Conservation (phyloP, 805 yeast genomes). For the Metschnikowia picachoensis region DNA sequence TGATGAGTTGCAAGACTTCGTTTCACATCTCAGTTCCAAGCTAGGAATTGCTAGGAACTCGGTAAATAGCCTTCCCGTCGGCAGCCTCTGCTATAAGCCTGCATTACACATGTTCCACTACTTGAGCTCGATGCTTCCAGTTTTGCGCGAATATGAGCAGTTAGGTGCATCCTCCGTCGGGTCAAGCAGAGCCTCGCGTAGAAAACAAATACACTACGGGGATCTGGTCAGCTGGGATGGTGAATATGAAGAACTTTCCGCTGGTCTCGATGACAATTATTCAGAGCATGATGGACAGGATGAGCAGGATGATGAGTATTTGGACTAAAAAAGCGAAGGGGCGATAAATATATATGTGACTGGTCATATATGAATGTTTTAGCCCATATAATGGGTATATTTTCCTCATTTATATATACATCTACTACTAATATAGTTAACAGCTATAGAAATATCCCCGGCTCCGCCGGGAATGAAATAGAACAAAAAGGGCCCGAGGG, state of each 20-base stretch:
- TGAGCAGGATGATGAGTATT: slow-evolving; percentile 14
- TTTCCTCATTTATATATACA: too few relatives aligned
- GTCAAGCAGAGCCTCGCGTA: slow-evolving; percentile 11
- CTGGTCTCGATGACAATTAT: slow-evolving; percentile 11
- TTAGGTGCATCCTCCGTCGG: slow-evolving; percentile 5
- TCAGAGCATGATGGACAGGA: slow-evolving; percentile 15
- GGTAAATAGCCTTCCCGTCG: slow-evolving; percentile 11
- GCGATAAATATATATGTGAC: too few relatives aligned
- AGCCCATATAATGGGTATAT: too few relatives aligned
- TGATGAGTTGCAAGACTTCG: slow-evolving; percentile 27
- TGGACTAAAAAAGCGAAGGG: slow-evolving; percentile 1
- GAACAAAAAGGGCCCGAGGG: too few relatives aligned
- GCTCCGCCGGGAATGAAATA: too few relatives aligned
- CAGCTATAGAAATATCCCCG: too few relatives aligned
- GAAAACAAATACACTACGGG: slow-evolving; percentile 15
- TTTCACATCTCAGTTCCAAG: slow-evolving; percentile 20
- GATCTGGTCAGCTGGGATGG: slow-evolving; percentile 7
- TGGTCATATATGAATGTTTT: too few relatives aligned
- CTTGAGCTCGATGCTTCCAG: slow-evolving; percentile 25
- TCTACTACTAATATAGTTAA: too few relatives aligned
- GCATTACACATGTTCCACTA: slow-evolving; percentile 27
- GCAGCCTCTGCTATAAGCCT: slow-evolving; percentile 27
- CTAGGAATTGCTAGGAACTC: slow-evolving; percentile 17
- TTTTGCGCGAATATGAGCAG: slow-evolving; percentile 19
- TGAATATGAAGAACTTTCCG: slow-evolving; percentile 7